Base-by-base conservation (phyloP, 116 monocot genomes). In the Dioscorea cayenensis region DNA sequence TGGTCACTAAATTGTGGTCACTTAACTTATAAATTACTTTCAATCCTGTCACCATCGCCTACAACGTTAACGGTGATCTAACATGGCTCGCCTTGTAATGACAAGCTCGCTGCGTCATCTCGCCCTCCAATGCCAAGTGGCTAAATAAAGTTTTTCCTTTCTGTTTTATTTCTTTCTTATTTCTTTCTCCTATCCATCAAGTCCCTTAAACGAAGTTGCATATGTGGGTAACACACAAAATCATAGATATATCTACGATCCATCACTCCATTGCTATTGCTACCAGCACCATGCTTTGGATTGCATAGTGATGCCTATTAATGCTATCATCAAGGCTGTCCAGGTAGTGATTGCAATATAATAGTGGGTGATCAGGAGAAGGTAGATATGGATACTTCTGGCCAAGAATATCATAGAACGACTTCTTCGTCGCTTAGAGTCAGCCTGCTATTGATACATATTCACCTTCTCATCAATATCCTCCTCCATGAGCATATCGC, bases 401-500 rank as follows among this genome's bases (percentile, higher is more conserved):
- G 3, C 76, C 72, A 6, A 95, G 80, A 64, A 92, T 80, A 35
- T 95, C 95, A 52, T 82, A 86, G 55, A 95, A 95, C 18, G 89
- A 89, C 50, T 92, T 89, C 64, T 92, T 87, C 0, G 87, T 79
- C 22, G 92, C 92, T 64, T 77, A 55, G 64, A 96, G 83, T 19
- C 82, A 3, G 78, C 66, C 37, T 82, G 73, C 36, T 71, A 80
- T 27, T 77, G 81, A 65, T 71, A 79, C 63, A 70, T 60, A 60
- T 86, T 76, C 51, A 82, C 63, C 74, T 84, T 86, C 38, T 87
- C 86, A 28, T 89, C 89, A 27, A 88, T 90, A 69, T 94, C 84
- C 80, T 92, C 95, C 59, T 92, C 88, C 84, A 90, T 78, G 23
- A 96, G 84, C 77, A 96, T 88, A 29, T 49, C 78, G 76, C 70